Evolutionary conservation across 163 green algal genomes (phyloP).

Genomic region (Coccomyxa subellipsoidea): DNA sequence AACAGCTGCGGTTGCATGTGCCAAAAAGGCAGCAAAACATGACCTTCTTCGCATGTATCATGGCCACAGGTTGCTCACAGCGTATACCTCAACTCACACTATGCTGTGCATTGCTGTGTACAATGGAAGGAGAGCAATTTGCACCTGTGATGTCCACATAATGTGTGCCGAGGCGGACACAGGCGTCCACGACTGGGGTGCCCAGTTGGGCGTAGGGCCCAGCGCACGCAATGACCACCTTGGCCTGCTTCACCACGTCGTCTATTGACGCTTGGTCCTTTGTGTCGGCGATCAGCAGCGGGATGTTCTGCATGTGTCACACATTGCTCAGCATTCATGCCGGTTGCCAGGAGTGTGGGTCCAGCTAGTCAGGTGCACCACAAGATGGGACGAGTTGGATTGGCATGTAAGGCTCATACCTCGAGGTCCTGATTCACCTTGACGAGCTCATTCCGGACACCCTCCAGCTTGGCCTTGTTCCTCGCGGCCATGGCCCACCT

Average conservation of each 20-base stretch:
- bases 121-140: neutral
- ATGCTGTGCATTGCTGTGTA: too few species aligned
- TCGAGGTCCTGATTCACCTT: constrained; percentile 6
- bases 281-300: constrained; percentile 66
- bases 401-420: too few species aligned
- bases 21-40: too few species aligned
- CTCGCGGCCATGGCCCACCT: constrained; percentile 51
- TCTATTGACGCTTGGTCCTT: constrained; percentile 46
- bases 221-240: constrained; percentile 70
- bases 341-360: too few species aligned
- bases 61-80: too few species aligned
- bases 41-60: too few species aligned
- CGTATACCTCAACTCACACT: too few species aligned
- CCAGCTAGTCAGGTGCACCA: too few species aligned
- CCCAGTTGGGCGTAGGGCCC: constrained; percentile 71
- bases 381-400: too few species aligned
- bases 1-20: too few species aligned
- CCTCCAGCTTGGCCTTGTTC: constrained; percentile 41
- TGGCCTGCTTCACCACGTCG: constrained; percentile 29
- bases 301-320: constrained; percentile 47
- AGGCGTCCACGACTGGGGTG: constrained; percentile 56
- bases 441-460: constrained; percentile 11
- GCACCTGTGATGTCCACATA: constrained; percentile 86
- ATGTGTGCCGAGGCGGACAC: constrained; percentile 65
- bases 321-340: neutral